A percentile compares a stretch with the other conserved stretches of the same genome.
These are phyloP conservation scores for Irpex sp. DNA, from an alignment of 1,284 basidiomycete genomes.

Conservation along the genomic window DNA sequence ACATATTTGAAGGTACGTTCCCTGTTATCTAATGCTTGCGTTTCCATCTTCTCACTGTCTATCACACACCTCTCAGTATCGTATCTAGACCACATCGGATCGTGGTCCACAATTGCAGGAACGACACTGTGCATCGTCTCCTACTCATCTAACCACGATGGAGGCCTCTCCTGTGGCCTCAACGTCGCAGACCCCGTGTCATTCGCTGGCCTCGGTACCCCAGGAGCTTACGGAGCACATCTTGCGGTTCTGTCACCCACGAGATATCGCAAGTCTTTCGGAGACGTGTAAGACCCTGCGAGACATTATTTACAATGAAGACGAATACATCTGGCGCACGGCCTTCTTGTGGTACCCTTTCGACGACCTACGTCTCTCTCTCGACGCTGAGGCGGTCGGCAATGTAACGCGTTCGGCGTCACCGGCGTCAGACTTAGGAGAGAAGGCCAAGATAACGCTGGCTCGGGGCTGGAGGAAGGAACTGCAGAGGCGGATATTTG, in stretches of 20 bases:
- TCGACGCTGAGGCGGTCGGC: conserved; percentile 4
- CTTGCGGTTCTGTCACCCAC: conserved; percentile 48
- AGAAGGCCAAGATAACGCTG: neutral
- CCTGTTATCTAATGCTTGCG: neutral
- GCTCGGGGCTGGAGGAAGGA: conserved; percentile 26
- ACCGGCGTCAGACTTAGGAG: neutral
- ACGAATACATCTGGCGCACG: conserved; percentile 62
- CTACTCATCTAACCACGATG: neutral
- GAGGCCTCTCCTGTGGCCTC: neutral
- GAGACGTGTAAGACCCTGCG: conserved; percentile 45
- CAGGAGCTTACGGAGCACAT: conserved; percentile 54
- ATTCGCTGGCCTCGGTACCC: conserved; percentile 35
- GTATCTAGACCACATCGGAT: no score
- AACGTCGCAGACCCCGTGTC: neutral
- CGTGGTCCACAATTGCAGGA: no score
- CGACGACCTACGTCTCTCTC: conserved; percentile 49
- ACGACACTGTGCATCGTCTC: no score
- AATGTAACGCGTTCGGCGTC: neutral
- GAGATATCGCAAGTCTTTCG: conserved; percentile 52
- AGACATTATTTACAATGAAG: conserved; percentile 44
- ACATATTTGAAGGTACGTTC: neutral
- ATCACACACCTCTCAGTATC: neutral
- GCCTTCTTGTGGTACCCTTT: conserved; percentile 54
- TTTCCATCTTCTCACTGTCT: neutral
- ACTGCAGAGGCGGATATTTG: conserved; percentile 29